Percentiles rank a stretch among this genome's conserved stretches.
phyloP scores from a whole-genome alignment of 2,329 filamentous ascomycete species.

The Claviceps citrina region DNA sequence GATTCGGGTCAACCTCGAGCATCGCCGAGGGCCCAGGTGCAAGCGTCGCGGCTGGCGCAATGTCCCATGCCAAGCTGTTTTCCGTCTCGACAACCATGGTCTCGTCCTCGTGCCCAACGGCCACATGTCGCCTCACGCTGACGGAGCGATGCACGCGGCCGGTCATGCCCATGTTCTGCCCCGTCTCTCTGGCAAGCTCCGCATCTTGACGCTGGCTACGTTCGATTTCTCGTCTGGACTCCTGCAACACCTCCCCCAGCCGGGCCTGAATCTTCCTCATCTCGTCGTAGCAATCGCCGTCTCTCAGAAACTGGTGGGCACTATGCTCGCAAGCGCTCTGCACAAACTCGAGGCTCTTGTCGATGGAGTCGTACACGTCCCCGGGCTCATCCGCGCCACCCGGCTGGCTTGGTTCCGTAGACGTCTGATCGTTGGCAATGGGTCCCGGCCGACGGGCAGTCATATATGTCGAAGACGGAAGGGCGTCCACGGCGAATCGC shows the following conservation, averaged over 20 bases:
- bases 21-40: slow-evolving; percentile 10
- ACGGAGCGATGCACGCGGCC: slow-evolving; percentile 37
- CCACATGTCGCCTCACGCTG: slow-evolving; percentile 34
- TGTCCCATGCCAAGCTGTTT: slow-evolving; percentile 11
- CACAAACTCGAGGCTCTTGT: slow-evolving; percentile 64
- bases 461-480: slow-evolving; percentile 27
- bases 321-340: slow-evolving; percentile 73
- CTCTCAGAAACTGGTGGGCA: slow-evolving; percentile 77
- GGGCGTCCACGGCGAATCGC: slow-evolving; percentile 13
- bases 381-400: slow-evolving; percentile 5
- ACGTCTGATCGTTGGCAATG: slow-evolving; percentile 13
- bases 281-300: slow-evolving; percentile 70
- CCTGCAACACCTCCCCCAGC: slow-evolving; percentile 46
- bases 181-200: slow-evolving; percentile 23
- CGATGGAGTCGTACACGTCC: slow-evolving; percentile 55
- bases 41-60: slow-evolving; percentile 5
- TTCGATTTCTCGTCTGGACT: slow-evolving; percentile 44
- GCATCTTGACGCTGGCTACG: slow-evolving; percentile 39
- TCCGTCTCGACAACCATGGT: slow-evolving; percentile 12
- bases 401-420: neutral
- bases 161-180: slow-evolving; percentile 25
- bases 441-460: slow-evolving; percentile 21
- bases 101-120: slow-evolving; percentile 16
- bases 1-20: slow-evolving; percentile 19
- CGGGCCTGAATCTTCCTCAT: slow-evolving; percentile 52